Conservation (phyloP, 148 eudicot species). For the Chenopodium suecicum region DNA sequence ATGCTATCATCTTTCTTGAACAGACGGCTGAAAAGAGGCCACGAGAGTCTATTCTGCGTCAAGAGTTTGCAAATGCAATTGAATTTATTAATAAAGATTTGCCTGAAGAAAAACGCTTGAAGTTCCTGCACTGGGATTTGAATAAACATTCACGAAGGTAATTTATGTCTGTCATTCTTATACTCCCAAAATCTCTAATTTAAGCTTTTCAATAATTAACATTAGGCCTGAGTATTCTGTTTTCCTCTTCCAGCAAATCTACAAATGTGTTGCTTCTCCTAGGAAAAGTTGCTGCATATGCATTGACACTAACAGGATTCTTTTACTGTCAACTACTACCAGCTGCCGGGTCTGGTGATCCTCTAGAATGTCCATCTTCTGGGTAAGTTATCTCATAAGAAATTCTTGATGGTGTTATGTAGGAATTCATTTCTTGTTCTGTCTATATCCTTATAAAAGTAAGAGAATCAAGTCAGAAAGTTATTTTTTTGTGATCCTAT, state of each 20-base stretch:
- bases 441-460: not conserved
- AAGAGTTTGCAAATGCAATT: slow-evolving; percentile 83
- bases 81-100: slow-evolving; percentile 62
- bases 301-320: slow-evolving; percentile 75
- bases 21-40: slow-evolving; percentile 80
- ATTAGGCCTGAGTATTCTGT: slow-evolving; percentile 13
- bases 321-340: slow-evolving; percentile 70
- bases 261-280: slow-evolving; percentile 65
- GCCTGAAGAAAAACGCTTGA: slow-evolving; percentile 64
- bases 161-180: not conserved
- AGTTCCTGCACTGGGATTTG: slow-evolving; percentile 85
- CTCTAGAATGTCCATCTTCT: slow-evolving; percentile 33
- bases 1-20: slow-evolving; percentile 9
- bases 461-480: slow-evolving; percentile 2
- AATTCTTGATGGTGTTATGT: not conserved
- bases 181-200: not conserved
- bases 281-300: slow-evolving; percentile 85
- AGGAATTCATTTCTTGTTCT: not conserved
- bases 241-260: slow-evolving; percentile 51
- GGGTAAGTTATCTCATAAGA: slow-evolving; percentile 44
- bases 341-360: slow-evolving; percentile 38
- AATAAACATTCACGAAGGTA: slow-evolving; percentile 72
- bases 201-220: not conserved
- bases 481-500: not conserved
- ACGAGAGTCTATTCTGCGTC: slow-evolving; percentile 79